Evolutionary conservation across 805 yeast species (phyloP).

Genomic region (Brettanomyces custersianus): DNA sequence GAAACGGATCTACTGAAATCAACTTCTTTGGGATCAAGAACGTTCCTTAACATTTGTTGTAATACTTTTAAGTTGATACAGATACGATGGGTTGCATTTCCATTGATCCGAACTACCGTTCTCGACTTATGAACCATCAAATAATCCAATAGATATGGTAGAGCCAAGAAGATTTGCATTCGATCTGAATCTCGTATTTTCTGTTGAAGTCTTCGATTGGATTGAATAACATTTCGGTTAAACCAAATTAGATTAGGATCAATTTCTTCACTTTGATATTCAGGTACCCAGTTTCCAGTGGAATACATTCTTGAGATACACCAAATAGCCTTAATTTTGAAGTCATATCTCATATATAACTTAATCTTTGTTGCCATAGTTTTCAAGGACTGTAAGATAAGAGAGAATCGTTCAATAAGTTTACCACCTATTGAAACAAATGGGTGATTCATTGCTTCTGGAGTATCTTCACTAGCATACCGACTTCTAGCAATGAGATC

Average conservation of each 20-base stretch:
- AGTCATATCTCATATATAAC: slow-evolving; percentile 47
- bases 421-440: slow-evolving; percentile 20
- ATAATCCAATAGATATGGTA: slow-evolving; percentile 29
- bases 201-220: slow-evolving; percentile 33
- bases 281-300: slow-evolving; percentile 42
- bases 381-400: slow-evolving; percentile 26
- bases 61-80: slow-evolving; percentile 53
- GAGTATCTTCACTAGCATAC: too few relatives aligned
- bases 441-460: slow-evolving; percentile 2
- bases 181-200: slow-evolving; percentile 21
- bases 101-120: slow-evolving; percentile 41
- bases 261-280: slow-evolving; percentile 48
- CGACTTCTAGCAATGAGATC: too few relatives aligned
- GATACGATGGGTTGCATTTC: slow-evolving; percentile 50
- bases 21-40: slow-evolving; percentile 45
- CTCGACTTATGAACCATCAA: slow-evolving; percentile 37
- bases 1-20: slow-evolving; percentile 43
- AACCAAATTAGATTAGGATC: slow-evolving; percentile 44
- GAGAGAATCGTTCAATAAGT: slow-evolving; percentile 28
- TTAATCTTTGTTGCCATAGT: slow-evolving; percentile 29
- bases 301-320: slow-evolving; percentile 40
- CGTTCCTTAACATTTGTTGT: slow-evolving; percentile 60
- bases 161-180: slow-evolving; percentile 34
- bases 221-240: slow-evolving; percentile 38
- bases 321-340: slow-evolving; percentile 44